Percentiles rank a stretch among this genome's conserved stretches.
phyloP scores from a whole-genome alignment of 306 rosid genomes.

The Cucumis sativus region DNA sequence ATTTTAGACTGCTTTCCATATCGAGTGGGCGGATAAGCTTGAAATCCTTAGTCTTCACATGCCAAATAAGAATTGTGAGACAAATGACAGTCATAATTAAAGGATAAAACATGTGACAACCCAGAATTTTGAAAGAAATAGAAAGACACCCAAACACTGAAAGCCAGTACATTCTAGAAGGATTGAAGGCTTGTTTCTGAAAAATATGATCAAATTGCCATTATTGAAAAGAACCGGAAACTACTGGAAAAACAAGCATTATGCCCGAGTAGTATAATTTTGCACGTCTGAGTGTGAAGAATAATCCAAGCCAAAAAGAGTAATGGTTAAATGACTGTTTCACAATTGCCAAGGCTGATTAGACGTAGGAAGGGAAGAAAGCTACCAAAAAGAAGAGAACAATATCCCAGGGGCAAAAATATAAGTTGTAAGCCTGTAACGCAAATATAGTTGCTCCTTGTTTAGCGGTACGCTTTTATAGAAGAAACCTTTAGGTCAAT shows the following conservation, averaged over 20 bases:
- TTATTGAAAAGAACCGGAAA: not conserved
- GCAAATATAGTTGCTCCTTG: not conserved
- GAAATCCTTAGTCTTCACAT: slow-evolving; percentile 65
- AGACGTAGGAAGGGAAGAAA: not conserved
- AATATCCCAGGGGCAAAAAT: not conserved
- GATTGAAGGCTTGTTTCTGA: not conserved
- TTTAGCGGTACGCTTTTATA: not conserved
- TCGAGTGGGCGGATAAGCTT: slow-evolving; percentile 40
- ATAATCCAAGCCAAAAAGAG: not conserved
- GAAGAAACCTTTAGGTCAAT: not conserved
- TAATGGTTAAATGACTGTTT: not conserved
- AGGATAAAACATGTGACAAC: not conserved
- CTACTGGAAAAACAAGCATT: not conserved
- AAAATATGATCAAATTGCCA: not conserved
- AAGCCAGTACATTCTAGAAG: not conserved
- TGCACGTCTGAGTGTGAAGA: not conserved
- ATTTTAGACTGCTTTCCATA: slow-evolving; percentile 14
- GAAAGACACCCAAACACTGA: not conserved
- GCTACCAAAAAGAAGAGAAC: not conserved
- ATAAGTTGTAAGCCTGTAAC: not conserved
- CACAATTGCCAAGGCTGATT: not conserved
- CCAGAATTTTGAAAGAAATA: not conserved
- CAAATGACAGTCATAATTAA: not conserved
- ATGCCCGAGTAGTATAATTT: not conserved
- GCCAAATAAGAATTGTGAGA: slow-evolving; percentile 18